A percentile compares a stretch with the other conserved stretches of the same genome.
phyloP scores from a whole-genome alignment of 1,284 basidiomycete genomes.

The Ustilago nuda region DNA sequence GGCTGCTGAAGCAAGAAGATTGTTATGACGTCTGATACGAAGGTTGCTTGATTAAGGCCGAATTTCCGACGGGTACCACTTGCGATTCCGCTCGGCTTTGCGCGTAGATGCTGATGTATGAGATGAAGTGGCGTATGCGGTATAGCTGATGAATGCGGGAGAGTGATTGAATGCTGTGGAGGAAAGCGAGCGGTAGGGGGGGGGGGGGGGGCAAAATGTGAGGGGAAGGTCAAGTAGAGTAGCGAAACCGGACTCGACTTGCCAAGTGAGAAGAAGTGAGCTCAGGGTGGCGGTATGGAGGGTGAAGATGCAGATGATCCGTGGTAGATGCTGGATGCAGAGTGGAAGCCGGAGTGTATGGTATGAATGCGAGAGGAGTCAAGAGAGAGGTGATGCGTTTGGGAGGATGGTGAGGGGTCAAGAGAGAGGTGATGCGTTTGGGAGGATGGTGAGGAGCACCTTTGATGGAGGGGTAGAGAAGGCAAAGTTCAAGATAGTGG shows the following conservation, averaged over 20 bases:
- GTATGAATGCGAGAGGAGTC: background rate
- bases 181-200: background rate
- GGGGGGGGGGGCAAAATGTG: background rate
- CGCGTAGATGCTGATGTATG: background rate
- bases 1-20: background rate
- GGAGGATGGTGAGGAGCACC: constrained; percentile 19
- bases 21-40: background rate
- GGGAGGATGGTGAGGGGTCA: constrained; percentile 13
- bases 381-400: background rate
- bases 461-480: background rate
- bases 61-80: background rate
- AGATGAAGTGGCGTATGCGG: background rate
- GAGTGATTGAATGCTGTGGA: background rate
- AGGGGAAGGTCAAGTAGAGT: constrained; percentile 2
- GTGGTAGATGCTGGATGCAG: background rate
- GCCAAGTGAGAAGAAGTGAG: constrained; percentile 7
- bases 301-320: constrained; percentile 1
- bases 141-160: background rate
- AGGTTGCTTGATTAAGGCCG: background rate
- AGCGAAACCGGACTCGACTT: constrained; percentile 38
- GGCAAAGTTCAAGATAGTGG: background rate
- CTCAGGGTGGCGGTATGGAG: background rate
- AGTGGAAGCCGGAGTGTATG: background rate
- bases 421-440: background rate
- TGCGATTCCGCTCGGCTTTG: background rate